Percentiles rank a stretch among this genome's conserved stretches.
These are phyloP conservation scores for Biancaea sappan DNA, from an alignment of 306 rosid genomes.

Conservation along the genomic window DNA sequence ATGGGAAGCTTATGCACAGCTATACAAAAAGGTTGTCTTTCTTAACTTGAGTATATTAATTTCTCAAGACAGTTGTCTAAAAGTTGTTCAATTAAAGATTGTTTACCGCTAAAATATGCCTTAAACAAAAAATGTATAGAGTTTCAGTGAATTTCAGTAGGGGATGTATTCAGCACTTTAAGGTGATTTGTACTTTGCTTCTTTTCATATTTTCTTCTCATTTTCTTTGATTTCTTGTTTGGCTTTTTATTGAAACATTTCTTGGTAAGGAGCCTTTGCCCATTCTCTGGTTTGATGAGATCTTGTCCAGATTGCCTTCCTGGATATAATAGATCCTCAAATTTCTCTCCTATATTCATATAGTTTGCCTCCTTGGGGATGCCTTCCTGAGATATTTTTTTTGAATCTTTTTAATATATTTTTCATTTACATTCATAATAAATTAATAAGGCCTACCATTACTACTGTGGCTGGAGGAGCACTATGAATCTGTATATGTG, in stretches of 20 bases:
- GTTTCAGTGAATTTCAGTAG: background rate
- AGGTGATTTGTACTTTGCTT: background rate
- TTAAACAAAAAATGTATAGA: background rate
- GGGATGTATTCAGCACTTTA: background rate
- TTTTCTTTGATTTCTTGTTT: background rate
- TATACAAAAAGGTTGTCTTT: constrained; percentile 74
- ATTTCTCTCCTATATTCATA: background rate
- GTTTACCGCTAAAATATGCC: background rate
- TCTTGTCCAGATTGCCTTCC: background rate
- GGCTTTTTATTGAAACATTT: background rate
- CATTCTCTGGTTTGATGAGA: background rate
- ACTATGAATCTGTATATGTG: too few species aligned
- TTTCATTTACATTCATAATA: too few species aligned
- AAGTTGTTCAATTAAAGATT: background rate
- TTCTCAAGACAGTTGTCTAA: background rate
- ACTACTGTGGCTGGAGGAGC: too few species aligned
- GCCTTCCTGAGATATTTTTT: background rate
- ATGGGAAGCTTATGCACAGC: constrained; percentile 90
- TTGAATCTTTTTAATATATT: background rate
- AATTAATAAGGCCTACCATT: too few species aligned
- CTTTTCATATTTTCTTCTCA: background rate
- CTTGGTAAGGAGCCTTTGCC: background rate
- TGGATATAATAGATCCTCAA: background rate
- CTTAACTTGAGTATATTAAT: constrained; percentile 22
- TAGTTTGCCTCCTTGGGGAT: background rate